Percentiles rank a stretch among this genome's conserved stretches.
These are phyloP conservation scores for Peltaster fructicola DNA, from an alignment of 2,329 filamentous ascomycete genomes.

Conservation along the genomic window DNA sequence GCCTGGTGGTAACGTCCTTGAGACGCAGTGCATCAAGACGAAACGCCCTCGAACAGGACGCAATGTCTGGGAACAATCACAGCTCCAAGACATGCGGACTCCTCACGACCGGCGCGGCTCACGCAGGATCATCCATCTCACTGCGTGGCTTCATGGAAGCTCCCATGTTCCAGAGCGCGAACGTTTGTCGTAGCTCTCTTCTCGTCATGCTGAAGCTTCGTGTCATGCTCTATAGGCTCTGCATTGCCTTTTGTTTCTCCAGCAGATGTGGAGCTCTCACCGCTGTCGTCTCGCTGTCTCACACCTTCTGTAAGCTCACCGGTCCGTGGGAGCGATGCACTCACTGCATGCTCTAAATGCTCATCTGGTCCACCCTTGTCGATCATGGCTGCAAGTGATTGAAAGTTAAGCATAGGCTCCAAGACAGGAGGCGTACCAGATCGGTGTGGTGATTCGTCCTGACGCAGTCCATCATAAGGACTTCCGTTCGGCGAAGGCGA, in stretches of 20 bases:
- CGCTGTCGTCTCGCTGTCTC: constrained; percentile 13
- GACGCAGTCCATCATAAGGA: constrained; percentile 26
- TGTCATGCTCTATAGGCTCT: not conserved
- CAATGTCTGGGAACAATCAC: no score
- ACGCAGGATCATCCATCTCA: not conserved
- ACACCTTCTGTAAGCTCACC: constrained; percentile 5
- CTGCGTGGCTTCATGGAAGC: not conserved
- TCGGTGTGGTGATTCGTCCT: constrained; percentile 29
- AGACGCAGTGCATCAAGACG: no score
- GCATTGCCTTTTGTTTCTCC: not conserved
- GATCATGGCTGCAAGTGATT: constrained; percentile 71
- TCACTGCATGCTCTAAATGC: constrained; percentile 22
- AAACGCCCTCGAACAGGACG: no score
- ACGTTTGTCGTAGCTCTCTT: no score
- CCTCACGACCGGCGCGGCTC: no score
- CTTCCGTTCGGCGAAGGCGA: constrained; percentile 33
- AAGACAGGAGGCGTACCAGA: no score
- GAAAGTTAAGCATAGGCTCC: constrained; percentile 84
- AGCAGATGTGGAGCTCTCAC: constrained; percentile 7
- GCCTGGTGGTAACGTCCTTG: no score
- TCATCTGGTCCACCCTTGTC: constrained; percentile 8
- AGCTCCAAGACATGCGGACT: no score
- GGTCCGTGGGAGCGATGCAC: constrained; percentile 5
- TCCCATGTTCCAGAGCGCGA: no score
- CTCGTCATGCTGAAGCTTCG: not conserved